These are phyloP conservation scores for Plectranthus barbatus DNA, from an alignment of 257 asterid species.

Conservation along the genomic window DNA sequence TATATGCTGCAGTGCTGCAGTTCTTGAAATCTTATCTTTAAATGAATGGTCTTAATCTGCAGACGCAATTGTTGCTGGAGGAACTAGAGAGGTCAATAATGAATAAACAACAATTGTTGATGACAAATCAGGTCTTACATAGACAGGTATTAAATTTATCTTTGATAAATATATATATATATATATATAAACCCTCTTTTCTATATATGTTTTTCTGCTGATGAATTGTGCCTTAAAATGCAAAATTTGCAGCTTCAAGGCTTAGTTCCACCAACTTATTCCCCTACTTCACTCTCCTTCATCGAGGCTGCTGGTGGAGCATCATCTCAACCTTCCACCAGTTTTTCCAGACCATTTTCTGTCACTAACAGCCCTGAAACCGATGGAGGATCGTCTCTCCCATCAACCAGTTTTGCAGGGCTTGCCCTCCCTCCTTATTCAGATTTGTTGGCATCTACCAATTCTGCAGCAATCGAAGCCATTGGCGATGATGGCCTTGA, in stretches of 20 bases:
- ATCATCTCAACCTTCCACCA: no score
- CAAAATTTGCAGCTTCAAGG: constrained; percentile 39
- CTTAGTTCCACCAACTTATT: neutral
- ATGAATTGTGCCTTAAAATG: neutral
- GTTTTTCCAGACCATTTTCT: no score
- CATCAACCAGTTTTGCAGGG: constrained; percentile 10
- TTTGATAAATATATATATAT: no score
- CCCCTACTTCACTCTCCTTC: neutral
- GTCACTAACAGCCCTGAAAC: neutral
- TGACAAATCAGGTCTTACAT: constrained; percentile 28
- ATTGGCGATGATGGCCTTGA: neutral
- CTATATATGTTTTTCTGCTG: no score
- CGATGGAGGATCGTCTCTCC: neutral
- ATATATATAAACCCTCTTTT: no score
- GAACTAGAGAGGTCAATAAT: constrained; percentile 25
- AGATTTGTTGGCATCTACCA: no score
- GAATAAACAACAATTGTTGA: constrained; percentile 21
- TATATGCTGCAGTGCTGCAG: no score
- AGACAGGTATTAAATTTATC: constrained; percentile 38
- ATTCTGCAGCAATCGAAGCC: neutral
- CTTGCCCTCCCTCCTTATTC: no score
- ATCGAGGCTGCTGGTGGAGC: no score
- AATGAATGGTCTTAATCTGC: constrained; percentile 15
- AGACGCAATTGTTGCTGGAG: constrained; percentile 30
- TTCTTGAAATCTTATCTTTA: no score